Conservation (phyloP, 2,329 filamentous ascomycete species). For the Colletotrichum chlorophyti region DNA sequence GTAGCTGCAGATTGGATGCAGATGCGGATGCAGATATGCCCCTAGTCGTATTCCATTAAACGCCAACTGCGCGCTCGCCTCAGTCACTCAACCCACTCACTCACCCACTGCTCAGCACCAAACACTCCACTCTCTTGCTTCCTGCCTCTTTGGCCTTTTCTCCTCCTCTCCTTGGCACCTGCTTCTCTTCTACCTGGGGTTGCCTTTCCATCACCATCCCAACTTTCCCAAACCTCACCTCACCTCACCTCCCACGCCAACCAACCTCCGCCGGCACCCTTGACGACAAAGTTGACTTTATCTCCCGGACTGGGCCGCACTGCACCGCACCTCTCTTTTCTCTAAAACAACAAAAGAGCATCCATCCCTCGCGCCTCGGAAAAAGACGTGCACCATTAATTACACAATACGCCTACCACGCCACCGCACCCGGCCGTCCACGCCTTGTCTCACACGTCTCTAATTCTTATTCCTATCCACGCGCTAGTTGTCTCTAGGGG, state of each 20-base stretch:
- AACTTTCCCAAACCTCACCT: background rate
- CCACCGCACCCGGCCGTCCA: slow-evolving; percentile 8
- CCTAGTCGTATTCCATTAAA: background rate
- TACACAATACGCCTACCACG: too few species aligned
- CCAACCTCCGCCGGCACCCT: background rate
- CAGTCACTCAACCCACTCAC: background rate
- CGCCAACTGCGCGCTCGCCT: too few species aligned
- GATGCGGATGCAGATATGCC: background rate
- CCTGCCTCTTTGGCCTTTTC: slow-evolving; percentile 8
- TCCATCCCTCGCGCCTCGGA: too few species aligned
- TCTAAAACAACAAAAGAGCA: background rate
- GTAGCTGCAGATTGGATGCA: slow-evolving; percentile 13
- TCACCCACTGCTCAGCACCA: slow-evolving; percentile 10
- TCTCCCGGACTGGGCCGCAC: background rate
- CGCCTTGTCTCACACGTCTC: slow-evolving; percentile 19
- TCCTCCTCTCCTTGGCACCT: slow-evolving; percentile 15
- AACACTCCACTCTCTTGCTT: slow-evolving; percentile 12
- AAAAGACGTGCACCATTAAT: slow-evolving; percentile 4
- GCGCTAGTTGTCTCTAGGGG: slow-evolving; percentile 26
- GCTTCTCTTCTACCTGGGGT: slow-evolving; percentile 19
- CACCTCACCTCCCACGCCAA: background rate
- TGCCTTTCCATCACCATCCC: slow-evolving; percentile 16
- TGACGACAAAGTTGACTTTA: too few species aligned
- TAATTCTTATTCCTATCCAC: slow-evolving; percentile 17
- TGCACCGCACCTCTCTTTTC: background rate